These are phyloP conservation scores for Comarum palustre DNA, from an alignment of 306 rosid species.

Conservation along the genomic window DNA sequence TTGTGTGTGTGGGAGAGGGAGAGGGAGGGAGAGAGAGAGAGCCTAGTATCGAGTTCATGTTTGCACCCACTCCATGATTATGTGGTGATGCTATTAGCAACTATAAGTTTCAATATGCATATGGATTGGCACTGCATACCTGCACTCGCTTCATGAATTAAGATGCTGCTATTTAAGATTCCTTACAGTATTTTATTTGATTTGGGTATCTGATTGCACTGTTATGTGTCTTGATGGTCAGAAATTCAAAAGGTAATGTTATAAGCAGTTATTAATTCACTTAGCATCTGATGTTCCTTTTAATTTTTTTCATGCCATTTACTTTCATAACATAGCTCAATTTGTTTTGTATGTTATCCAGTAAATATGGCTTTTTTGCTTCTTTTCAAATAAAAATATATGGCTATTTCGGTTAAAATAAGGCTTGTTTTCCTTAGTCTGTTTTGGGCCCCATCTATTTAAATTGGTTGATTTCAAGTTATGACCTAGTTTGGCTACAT, in stretches of 20 bases:
- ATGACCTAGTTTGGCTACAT: neutral
- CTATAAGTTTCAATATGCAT: neutral
- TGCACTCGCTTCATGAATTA: constrained; percentile 2
- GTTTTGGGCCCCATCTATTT: neutral
- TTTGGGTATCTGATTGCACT: neutral
- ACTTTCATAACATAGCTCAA: neutral
- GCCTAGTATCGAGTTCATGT: neutral
- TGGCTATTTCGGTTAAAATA: neutral
- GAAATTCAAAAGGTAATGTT: neutral
- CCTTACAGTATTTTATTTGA: neutral
- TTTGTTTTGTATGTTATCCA: neutral
- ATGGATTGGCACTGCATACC: neutral
- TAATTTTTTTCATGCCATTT: neutral
- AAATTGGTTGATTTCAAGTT: neutral
- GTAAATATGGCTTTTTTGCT: neutral
- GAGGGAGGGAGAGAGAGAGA: neutral
- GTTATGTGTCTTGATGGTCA: neutral
- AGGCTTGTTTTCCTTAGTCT: neutral
- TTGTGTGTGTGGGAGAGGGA: neutral
- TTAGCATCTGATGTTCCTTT: neutral
- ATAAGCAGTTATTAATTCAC: neutral
- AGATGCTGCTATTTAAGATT: neutral
- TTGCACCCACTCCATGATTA: neutral
- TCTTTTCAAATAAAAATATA: neutral
- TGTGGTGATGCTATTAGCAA: constrained; percentile 6